phyloP scores from a whole-genome alignment of 192 early-diverging fungal species.

The Coemansia interrupta region DNA sequence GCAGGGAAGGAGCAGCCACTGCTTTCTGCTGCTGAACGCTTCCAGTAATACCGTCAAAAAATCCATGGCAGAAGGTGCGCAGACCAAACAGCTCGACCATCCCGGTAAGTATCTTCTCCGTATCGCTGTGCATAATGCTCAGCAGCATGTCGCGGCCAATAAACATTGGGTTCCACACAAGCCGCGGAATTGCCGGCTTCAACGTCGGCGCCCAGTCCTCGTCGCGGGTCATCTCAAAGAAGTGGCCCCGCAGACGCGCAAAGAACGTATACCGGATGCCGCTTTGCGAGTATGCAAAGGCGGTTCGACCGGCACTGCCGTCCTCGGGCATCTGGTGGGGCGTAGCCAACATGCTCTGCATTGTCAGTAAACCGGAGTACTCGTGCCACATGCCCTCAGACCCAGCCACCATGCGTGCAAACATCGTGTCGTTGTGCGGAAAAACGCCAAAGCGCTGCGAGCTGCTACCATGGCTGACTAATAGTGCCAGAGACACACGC shows the following conservation, averaged over 20 bases:
- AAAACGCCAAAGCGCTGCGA: conserved; percentile 37
- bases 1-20: background rate
- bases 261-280: conserved; percentile 43
- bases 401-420: conserved; percentile 25
- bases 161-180: conserved; percentile 14
- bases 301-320: conserved; percentile 8
- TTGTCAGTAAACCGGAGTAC: conserved; percentile 10
- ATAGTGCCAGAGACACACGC: conserved; percentile 26
- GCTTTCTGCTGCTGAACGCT: background rate
- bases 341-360: conserved; percentile 5
- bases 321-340: conserved; percentile 8
- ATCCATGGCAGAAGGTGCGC: conserved; percentile 39
- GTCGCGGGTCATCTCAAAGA: conserved; percentile 45
- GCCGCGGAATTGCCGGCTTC: conserved; percentile 22
- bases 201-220: conserved; percentile 47
- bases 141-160: conserved; percentile 15
- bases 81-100: conserved; percentile 51
- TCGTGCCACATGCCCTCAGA: conserved; percentile 39
- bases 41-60: conserved; percentile 27
- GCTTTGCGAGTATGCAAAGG: conserved; percentile 43
- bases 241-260: conserved; percentile 35
- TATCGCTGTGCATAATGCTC: conserved; percentile 17
- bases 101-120: conserved; percentile 31
- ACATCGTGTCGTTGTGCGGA: conserved; percentile 47
- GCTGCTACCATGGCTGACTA: conserved; percentile 42